These are phyloP conservation scores for Avena insularis DNA, from an alignment of 176 grass and related monocot species.

Conservation along the genomic window DNA sequence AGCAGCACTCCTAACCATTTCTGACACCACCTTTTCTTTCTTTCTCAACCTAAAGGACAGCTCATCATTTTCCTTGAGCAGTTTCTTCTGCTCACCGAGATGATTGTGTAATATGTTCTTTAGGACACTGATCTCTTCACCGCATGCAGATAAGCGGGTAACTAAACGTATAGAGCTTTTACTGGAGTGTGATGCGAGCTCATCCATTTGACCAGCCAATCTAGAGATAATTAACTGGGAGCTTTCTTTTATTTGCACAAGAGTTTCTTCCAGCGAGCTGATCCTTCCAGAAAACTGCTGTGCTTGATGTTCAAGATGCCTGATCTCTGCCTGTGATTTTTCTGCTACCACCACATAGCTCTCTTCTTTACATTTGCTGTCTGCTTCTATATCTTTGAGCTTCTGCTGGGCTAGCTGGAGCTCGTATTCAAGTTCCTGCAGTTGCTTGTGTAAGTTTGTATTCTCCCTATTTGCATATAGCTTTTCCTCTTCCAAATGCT, in stretches of 20 bases:
- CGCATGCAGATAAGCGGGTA: slow-evolving; percentile 49
- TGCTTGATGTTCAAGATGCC: slow-evolving; percentile 57
- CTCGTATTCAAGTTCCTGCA: slow-evolving; percentile 66
- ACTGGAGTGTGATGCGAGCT: slow-evolving; percentile 50
- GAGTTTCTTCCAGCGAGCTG: slow-evolving; percentile 47
- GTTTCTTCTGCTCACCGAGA: slow-evolving; percentile 59
- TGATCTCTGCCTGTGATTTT: slow-evolving; percentile 46
- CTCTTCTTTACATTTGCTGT: slow-evolving; percentile 74
- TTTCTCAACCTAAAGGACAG: slow-evolving; percentile 46
- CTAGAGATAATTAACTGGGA: slow-evolving; percentile 37
- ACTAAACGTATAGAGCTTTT: slow-evolving; percentile 30
- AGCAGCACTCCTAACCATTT: slow-evolving; percentile 28
- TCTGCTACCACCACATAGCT: slow-evolving; percentile 42
- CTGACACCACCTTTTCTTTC: slow-evolving; percentile 43
- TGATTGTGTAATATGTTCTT: slow-evolving; percentile 48
- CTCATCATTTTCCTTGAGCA: slow-evolving; percentile 47
- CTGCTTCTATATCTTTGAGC: slow-evolving; percentile 64
- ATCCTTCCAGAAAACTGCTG: slow-evolving; percentile 46
- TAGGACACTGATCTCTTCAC: slow-evolving; percentile 54
- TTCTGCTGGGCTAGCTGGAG: slow-evolving; percentile 72
- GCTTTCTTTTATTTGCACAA: slow-evolving; percentile 55
- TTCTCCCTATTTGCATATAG: slow-evolving; percentile 54
- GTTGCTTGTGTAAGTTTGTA: slow-evolving; percentile 48
- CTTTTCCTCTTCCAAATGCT: slow-evolving; percentile 53
- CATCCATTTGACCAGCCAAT: slow-evolving; percentile 51